phyloP scores from a whole-genome alignment of 768 basidiomycete genomes.

The Mycena venus region DNA sequence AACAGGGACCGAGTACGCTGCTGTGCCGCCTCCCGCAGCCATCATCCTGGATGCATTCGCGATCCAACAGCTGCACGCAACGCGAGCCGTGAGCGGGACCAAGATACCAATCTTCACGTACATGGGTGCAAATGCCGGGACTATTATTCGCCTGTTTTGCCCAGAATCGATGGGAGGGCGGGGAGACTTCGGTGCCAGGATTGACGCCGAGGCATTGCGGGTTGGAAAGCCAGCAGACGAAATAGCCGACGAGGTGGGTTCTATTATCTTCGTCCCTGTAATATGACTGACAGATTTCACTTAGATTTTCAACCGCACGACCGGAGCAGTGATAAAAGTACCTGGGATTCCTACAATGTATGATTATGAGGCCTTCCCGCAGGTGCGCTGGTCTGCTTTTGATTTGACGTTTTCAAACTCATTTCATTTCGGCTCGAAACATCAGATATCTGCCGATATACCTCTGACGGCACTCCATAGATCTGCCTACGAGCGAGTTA shows the following conservation, averaged over 20 bases:
- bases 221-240: background rate
- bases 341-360: constrained; percentile 19
- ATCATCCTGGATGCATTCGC: constrained; percentile 11
- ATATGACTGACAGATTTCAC: too few species aligned
- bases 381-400: background rate
- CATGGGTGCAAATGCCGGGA: background rate
- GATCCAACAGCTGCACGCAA: background rate
- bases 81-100: constrained; percentile 5
- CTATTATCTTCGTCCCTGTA: too few species aligned
- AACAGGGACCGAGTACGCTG: background rate
- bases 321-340: constrained; percentile 6
- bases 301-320: background rate
- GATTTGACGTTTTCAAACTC: too few species aligned
- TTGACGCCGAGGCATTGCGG: constrained; percentile 6
- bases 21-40: background rate
- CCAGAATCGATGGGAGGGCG: constrained; percentile 10
- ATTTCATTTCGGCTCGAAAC: too few species aligned
- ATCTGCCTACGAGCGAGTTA: background rate
- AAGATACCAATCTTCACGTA: constrained; percentile 2
- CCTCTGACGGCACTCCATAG: background rate
- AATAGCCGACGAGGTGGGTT: constrained; percentile 6
- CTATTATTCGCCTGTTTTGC: background rate
- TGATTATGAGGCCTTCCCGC: constrained; percentile 13
- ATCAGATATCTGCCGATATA: background rate
- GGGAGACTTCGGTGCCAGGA: background rate